These are phyloP conservation scores for Yueomyces sinensis DNA, from an alignment of 805 yeast species.

Conservation along the genomic window DNA sequence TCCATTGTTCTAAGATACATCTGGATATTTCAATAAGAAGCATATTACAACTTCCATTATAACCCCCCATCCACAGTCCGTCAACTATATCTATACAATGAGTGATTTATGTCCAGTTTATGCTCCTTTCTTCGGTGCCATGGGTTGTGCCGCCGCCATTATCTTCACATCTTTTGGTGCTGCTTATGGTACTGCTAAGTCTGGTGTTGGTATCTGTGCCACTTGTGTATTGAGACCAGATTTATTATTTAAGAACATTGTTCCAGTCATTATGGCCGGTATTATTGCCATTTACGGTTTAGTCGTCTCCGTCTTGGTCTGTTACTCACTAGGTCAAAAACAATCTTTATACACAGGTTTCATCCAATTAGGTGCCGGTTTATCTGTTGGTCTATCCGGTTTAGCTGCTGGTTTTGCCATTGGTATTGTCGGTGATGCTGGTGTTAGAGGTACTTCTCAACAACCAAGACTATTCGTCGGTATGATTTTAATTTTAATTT, in stretches of 20 bases:
- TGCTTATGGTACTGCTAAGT: conserved; percentile 97
- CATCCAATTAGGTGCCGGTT: conserved; percentile 96
- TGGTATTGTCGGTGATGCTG: conserved; percentile 99
- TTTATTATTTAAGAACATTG: conserved; percentile 80
- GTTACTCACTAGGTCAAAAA: conserved; percentile 76
- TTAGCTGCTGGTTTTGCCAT: conserved; percentile 98
- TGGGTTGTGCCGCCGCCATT: conserved; percentile 99
- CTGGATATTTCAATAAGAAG: no score
- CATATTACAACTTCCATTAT: no score
- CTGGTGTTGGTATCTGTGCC: conserved; percentile 99
- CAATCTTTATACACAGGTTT: conserved; percentile 95
- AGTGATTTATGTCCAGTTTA: conserved; percentile 29
- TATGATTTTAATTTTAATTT: conserved; percentile 95
- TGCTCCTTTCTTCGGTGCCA: conserved; percentile 95
- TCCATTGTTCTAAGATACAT: no score
- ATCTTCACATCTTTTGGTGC: conserved; percentile 99
- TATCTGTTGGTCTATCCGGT: conserved; percentile 93
- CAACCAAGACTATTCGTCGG: conserved; percentile 98
- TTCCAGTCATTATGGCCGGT: conserved; percentile 99
- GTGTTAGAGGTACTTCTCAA: conserved; percentile 97
- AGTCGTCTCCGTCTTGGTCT: conserved; percentile 89
- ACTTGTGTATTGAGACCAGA: conserved; percentile 97
- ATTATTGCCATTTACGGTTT: conserved; percentile 96
- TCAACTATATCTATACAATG: conserved; percentile 7
- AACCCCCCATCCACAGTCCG: background rate